Evolutionary conservation across 2,329 filamentous ascomycete species (phyloP), one percentile per base, ranked within the genome.

Genomic region (Monosporascus sp.): DNA sequence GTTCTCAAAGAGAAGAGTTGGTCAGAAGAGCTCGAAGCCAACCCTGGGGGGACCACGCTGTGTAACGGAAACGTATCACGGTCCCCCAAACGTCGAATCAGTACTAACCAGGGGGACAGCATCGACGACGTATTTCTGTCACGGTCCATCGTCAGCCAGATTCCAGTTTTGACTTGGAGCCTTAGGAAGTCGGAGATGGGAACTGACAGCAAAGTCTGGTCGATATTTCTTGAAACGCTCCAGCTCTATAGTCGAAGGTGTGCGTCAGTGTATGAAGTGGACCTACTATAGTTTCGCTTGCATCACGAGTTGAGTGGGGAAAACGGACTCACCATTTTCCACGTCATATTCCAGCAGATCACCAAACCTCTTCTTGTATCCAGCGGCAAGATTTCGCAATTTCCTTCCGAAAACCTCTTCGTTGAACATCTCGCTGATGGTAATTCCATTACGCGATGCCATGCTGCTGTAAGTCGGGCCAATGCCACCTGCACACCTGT

Each of bases 371-470:
- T 86, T 85, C 73, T 83, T 78, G 71, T 81, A 88, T n/a, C 81
- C 83, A 6, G 70, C 61, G 8, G 80, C 85, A 48, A 91, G 72
- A 24, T 75, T 71, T 41, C 85, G 77, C 44, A 91, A 71, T 69
- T 87, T 88, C 41, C 70, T 65, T 71, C 90, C 87, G 61, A 91
- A 90, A 7, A 78, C 66, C 41, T 80, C 74, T 66, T 83, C 78
- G 66, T 88, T 75, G 66, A 90, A 90, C 57, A 91, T 76, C 52
- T 91, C 86, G 55, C 76, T 76, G 51, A 89, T 74, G 61, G 79
- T 79, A 55, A 92, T 77, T 48, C 87, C 88, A 60, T 76, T 87
- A 62, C 88, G 76, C 40, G 83, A 73, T 59, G 82, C 82, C 69
- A 86, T 87, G 56, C 77, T 79, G 72, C 81, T 61, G 56, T 72